Percentiles rank a stretch among this genome's conserved stretches.
These are phyloP conservation scores for Naganishia randhawae DNA, from an alignment of 768 basidiomycete genomes.

Conservation along the genomic window DNA sequence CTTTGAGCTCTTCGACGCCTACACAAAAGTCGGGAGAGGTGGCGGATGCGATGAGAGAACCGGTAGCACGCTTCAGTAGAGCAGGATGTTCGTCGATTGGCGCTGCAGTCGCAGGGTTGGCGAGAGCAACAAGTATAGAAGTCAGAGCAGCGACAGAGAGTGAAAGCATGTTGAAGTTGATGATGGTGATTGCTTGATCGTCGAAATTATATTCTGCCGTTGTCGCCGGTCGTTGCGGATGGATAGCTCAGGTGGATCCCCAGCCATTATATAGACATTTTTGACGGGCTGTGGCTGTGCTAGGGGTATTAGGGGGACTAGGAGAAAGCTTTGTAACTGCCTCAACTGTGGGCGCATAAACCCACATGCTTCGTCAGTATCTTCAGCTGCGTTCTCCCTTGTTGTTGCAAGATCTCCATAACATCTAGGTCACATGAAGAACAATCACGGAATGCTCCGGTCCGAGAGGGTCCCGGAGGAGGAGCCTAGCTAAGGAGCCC, in stretches of 20 bases:
- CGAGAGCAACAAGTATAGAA: background rate
- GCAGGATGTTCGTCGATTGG: background rate
- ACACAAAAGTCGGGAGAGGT: background rate
- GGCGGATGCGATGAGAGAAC: background rate
- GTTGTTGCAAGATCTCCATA: background rate
- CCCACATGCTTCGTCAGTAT: background rate
- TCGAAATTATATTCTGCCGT: background rate
- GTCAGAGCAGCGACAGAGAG: conserved; percentile 3
- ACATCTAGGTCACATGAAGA: background rate
- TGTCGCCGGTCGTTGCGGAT: background rate
- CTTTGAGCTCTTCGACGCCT: conserved; percentile 4
- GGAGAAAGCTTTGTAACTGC: too few relatives aligned
- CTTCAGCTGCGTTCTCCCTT: background rate
- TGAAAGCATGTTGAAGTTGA: background rate
- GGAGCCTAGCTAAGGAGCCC: too few relatives aligned
- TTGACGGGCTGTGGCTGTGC: too few relatives aligned
- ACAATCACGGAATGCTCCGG: background rate
- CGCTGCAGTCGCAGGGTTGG: background rate
- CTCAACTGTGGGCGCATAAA: too few relatives aligned
- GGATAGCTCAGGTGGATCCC: background rate
- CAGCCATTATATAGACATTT: background rate
- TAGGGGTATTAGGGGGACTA: too few relatives aligned
- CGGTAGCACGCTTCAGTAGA: conserved; percentile 5
- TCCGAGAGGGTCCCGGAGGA: background rate
- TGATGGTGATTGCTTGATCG: background rate